A percentile compares a stretch with the other conserved stretches of the same genome.
Evolutionary conservation across 1,139 yeast species (phyloP).

Genomic region (Yamadazyma blattariae): DNA sequence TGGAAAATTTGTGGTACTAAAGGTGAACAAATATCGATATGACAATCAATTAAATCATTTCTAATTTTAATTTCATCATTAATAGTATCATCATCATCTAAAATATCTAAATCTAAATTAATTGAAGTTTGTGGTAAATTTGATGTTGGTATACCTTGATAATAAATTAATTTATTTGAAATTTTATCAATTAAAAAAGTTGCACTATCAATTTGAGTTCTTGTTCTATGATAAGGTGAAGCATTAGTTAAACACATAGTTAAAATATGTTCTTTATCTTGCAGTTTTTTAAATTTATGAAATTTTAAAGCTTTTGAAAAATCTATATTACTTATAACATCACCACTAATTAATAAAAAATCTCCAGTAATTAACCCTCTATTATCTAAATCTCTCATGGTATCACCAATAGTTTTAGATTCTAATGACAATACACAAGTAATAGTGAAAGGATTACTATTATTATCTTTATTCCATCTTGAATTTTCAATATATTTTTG

Average conservation of each 20-base stretch:
- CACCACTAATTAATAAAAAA: conserved; percentile 87
- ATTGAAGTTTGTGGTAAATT: conserved; percentile 55
- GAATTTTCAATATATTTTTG: conserved; percentile 79
- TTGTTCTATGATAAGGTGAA: conserved; percentile 79
- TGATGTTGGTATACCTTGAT: conserved; percentile 71
- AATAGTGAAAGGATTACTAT: conserved; percentile 76
- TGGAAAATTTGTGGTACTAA: conserved; percentile 94
- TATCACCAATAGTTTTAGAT: conserved; percentile 92
- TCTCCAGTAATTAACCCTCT: conserved; percentile 88
- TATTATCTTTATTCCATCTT: conserved; percentile 59
- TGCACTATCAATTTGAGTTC: conserved; percentile 78
- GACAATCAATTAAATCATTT: conserved; percentile 94
- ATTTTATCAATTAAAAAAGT: conserved; percentile 75
- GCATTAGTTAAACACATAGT: conserved; percentile 93
- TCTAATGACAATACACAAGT: conserved; percentile 83
- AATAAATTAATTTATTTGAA: conserved; percentile 75
- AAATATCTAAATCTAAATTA: conserved; percentile 77
- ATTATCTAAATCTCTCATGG: conserved; percentile 91
- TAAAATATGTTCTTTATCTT: conserved; percentile 85
- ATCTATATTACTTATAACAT: conserved; percentile 88
- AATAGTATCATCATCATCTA: conserved; percentile 69
- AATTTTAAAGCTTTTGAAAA: conserved; percentile 68
- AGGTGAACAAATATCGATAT: conserved; percentile 91
- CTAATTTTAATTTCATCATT: conserved; percentile 72
- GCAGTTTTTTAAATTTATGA: conserved; percentile 67